Evolutionary conservation across 768 basidiomycete species (phyloP).

Genomic region (Russula sp.): DNA sequence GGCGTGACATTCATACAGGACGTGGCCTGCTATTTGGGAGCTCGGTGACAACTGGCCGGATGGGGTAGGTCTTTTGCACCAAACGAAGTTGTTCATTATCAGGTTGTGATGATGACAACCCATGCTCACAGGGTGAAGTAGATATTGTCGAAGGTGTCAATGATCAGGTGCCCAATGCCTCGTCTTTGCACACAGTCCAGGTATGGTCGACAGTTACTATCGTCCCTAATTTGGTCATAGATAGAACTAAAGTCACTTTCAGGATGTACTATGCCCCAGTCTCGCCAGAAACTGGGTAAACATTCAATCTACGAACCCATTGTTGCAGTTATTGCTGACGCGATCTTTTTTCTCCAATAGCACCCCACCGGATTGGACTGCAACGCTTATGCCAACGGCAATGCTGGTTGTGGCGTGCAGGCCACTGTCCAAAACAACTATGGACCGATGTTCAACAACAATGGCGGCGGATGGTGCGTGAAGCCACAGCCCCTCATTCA

Average conservation of each 20-base stretch:
- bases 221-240: background rate
- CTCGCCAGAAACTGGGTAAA: conserved; percentile 50
- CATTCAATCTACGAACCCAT: background rate
- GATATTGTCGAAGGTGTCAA: conserved; percentile 62
- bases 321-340: background rate
- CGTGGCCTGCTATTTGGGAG: conserved; percentile 62
- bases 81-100: conserved; percentile 2
- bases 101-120: conserved; percentile 21
- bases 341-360: background rate
- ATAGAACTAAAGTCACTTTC: conserved; percentile 25
- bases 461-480: conserved; percentile 60
- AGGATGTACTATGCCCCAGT: conserved; percentile 55
- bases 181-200: conserved; percentile 54
- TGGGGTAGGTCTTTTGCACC: conserved; percentile 34
- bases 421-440: conserved; percentile 44
- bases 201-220: conserved; percentile 4
- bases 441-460: conserved; percentile 55
- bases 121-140: conserved; percentile 46
- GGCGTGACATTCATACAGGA: conserved; percentile 25
- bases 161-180: conserved; percentile 48
- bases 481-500: too few species aligned
- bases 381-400: conserved; percentile 46
- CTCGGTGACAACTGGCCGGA: conserved; percentile 51
- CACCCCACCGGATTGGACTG: conserved; percentile 47
- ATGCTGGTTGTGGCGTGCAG: conserved; percentile 57